Evolutionary conservation across 768 basidiomycete genomes (phyloP).

Genomic region (Symmetrospora coprosmae): DNA sequence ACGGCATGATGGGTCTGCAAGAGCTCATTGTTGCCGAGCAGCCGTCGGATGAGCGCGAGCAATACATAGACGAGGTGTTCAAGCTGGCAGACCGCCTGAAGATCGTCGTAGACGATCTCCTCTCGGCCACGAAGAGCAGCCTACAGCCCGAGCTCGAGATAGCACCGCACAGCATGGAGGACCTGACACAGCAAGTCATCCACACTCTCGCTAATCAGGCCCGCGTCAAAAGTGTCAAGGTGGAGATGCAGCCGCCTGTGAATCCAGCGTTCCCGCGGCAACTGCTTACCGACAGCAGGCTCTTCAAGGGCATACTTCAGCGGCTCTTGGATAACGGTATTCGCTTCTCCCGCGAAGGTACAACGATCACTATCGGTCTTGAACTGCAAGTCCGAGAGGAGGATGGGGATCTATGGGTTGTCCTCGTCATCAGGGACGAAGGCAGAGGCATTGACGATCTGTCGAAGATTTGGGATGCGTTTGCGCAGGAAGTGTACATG

Average conservation of each 20-base stretch:
- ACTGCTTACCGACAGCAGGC: not conserved
- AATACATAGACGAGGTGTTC: not conserved
- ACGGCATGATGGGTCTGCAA: not conserved
- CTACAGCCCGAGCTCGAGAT: not conserved
- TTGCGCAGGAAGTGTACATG: not conserved
- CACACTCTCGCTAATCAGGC: not conserved
- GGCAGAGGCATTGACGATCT: not conserved
- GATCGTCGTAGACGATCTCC: not conserved
- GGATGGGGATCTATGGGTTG: not conserved
- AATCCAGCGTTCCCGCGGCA: not conserved
- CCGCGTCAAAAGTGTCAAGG: not conserved
- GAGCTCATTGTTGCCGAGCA: not conserved
- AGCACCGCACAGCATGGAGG: not conserved
- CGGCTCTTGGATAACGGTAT: not conserved
- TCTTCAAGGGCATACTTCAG: not conserved
- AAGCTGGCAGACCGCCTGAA: not conserved
- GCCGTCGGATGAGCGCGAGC: not conserved
- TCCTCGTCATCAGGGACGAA: not conserved
- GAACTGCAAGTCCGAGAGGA: not conserved
- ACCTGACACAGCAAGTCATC: not conserved
- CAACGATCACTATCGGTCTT: not conserved
- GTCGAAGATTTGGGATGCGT: not conserved
- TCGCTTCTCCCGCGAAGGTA: not conserved
- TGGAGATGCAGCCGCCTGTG: not conserved
- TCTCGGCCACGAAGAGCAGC: not conserved